A percentile compares a stretch with the other conserved stretches of the same genome.
Evolutionary conservation across 1,284 basidiomycete genomes (phyloP).

Genomic region (Moesziomyces sp.): DNA sequence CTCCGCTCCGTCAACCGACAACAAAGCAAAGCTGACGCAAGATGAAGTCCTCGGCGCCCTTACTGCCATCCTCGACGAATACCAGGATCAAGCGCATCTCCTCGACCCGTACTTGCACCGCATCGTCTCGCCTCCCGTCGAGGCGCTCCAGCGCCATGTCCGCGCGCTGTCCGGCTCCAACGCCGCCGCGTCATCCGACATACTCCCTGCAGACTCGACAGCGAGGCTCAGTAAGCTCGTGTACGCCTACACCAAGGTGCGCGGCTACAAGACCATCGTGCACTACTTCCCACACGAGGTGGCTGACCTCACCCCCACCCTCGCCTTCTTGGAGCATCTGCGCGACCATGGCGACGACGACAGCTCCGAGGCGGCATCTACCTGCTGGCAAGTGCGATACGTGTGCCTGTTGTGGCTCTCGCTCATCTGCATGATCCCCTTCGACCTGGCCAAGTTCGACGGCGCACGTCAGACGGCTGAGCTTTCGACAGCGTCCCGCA

Average conservation of each 20-base stretch:
- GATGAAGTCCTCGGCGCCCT: conserved; percentile 16
- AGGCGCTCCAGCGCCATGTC: conserved; percentile 44
- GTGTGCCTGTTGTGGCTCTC: conserved; percentile 90
- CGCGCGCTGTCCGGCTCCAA: conserved; percentile 2
- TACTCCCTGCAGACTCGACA: conserved; percentile 1
- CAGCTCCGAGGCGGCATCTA: not conserved
- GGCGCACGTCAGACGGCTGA: conserved; percentile 67
- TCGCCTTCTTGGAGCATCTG: conserved; percentile 75
- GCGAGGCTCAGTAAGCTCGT: conserved; percentile 71
- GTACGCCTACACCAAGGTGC: conserved; percentile 86
- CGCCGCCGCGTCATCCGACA: not conserved
- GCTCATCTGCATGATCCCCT: conserved; percentile 92
- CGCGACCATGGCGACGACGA: not conserved
- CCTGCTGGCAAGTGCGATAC: conserved; percentile 83
- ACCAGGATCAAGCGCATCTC: conserved; percentile 87
- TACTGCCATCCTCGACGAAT: conserved; percentile 74
- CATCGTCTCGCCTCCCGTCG: conserved; percentile 82
- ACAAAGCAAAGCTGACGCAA: not conserved
- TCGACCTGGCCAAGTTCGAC: conserved; percentile 87
- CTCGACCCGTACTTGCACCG: conserved; percentile 93
- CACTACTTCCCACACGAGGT: conserved; percentile 92
- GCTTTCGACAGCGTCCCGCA: conserved; percentile 70
- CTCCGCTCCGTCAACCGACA: not conserved
- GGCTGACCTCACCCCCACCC: conserved; percentile 79
- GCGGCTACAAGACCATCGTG: conserved; percentile 90